Evolutionary conservation across 768 basidiomycete genomes (phyloP).

Genomic region (Amanita pseudoporphyria): DNA sequence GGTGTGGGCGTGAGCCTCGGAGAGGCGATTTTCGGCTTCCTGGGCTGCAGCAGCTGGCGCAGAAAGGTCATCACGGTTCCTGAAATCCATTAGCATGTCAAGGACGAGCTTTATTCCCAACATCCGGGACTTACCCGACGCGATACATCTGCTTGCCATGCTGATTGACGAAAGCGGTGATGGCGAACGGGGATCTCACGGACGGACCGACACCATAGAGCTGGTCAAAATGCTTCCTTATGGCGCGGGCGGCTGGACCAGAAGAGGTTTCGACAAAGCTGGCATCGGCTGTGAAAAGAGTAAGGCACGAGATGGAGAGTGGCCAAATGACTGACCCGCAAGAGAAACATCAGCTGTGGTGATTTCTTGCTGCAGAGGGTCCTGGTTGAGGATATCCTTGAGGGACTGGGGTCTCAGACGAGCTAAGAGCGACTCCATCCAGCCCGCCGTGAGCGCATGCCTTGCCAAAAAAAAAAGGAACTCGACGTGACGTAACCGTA

Average conservation of each 20-base stretch:
- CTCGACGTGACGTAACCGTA: not conserved
- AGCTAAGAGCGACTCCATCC: slow-evolving; percentile 1
- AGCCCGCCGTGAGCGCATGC: not conserved
- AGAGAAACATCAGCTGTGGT: slow-evolving; percentile 48
- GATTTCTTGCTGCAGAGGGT: slow-evolving; percentile 39
- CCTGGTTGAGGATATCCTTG: slow-evolving; percentile 32
- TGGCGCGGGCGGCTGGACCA: slow-evolving; percentile 62
- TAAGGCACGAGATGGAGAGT: slow-evolving; percentile 10
- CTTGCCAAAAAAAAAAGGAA: not conserved
- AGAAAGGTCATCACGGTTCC: slow-evolving; percentile 47
- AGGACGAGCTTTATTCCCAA: not conserved
- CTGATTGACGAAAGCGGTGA: slow-evolving; percentile 77
- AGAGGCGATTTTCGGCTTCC: slow-evolving; percentile 38
- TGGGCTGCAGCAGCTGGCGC: slow-evolving; percentile 48
- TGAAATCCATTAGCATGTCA: slow-evolving; percentile 16
- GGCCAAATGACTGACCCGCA: slow-evolving; percentile 35
- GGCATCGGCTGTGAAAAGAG: slow-evolving; percentile 43
- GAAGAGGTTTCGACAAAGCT: slow-evolving; percentile 77
- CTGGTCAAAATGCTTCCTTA: slow-evolving; percentile 71
- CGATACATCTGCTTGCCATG: slow-evolving; percentile 73
- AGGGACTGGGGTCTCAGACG: slow-evolving; percentile 24
- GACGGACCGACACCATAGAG: slow-evolving; percentile 54
- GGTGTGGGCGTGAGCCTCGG: slow-evolving; percentile 16
- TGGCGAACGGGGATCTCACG: slow-evolving; percentile 69
- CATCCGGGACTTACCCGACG: slow-evolving; percentile 48